Conservation (phyloP, 345 rosid genomes). For the Laguncularia racemosa region DNA sequence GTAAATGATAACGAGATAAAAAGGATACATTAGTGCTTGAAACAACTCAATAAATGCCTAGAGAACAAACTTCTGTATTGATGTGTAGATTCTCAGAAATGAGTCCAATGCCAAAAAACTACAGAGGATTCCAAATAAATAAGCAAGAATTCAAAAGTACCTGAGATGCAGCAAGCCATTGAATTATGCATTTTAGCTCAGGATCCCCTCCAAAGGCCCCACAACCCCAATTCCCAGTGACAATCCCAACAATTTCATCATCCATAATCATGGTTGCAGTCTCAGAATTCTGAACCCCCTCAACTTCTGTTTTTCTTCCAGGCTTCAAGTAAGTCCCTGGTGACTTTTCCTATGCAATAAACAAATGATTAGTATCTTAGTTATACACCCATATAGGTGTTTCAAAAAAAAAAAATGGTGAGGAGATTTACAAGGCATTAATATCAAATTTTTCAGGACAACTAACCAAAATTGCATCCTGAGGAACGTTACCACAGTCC, state of each 20-base stretch:
- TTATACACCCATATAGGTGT: no score
- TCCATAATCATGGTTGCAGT: conserved; percentile 16
- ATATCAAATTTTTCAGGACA: neutral
- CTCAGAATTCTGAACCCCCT: conserved; percentile 13
- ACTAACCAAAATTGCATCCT: conserved; percentile 16
- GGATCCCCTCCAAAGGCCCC: conserved; percentile 99
- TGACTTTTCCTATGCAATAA: conserved; percentile 30
- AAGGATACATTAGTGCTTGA: no score
- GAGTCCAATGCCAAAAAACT: neutral
- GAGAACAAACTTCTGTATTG: no score
- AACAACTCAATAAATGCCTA: no score
- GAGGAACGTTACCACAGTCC: conserved; percentile 13
- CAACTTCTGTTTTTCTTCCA: conserved; percentile 17
- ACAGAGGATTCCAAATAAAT: neutral
- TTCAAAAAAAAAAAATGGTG: neutral
- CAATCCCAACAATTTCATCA: conserved; percentile 55
- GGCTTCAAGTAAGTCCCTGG: conserved; percentile 24
- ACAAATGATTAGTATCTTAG: neutral
- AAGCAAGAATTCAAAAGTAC: conserved; percentile 14
- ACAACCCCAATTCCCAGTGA: conserved; percentile 95
- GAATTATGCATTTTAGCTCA: conserved; percentile 69
- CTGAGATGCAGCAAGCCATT: conserved; percentile 99
- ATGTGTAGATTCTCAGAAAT: neutral
- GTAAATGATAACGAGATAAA: no score
- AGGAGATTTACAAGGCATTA: neutral